These are phyloP conservation scores for Bipolaris victoriae DNA, from an alignment of 2,329 filamentous ascomycete species.

Conservation along the genomic window DNA sequence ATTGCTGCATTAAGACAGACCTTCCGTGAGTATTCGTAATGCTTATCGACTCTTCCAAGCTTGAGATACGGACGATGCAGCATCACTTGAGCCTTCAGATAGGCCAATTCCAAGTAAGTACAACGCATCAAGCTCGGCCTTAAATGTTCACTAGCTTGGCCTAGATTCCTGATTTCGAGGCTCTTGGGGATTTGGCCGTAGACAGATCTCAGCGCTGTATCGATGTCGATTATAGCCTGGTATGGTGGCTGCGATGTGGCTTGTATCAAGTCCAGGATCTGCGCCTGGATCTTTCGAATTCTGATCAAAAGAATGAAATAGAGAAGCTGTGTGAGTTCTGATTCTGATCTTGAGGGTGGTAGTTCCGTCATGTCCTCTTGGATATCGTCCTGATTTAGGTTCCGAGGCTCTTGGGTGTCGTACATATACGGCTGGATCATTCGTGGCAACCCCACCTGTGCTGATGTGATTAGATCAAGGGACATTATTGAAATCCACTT, in stretches of 20 bases:
- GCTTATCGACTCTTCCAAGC: conserved; percentile 43
- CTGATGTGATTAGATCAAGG: conserved; percentile 49
- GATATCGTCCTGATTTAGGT: conserved; percentile 52
- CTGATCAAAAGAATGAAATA: conserved; percentile 37
- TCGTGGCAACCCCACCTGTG: conserved; percentile 49
- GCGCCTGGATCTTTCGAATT: conserved; percentile 32
- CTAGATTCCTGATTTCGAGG: conserved; percentile 20
- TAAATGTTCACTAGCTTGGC: conserved; percentile 19
- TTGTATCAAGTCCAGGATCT: conserved; percentile 39
- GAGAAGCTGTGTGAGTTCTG: conserved; percentile 35
- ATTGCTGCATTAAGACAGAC: conserved; percentile 55
- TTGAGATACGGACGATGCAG: conserved; percentile 48
- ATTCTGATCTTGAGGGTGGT: conserved; percentile 37
- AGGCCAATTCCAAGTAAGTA: conserved; percentile 41
- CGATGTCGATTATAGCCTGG: conserved; percentile 37
- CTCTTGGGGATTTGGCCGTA: conserved; percentile 30
- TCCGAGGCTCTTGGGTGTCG: conserved; percentile 50
- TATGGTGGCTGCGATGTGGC: conserved; percentile 36
- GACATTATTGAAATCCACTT: conserved; percentile 62
- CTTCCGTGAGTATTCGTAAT: conserved; percentile 51
- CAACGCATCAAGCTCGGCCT: conserved; percentile 32
- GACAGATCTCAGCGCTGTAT: conserved; percentile 29
- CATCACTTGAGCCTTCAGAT: conserved; percentile 43
- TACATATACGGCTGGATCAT: conserved; percentile 47
- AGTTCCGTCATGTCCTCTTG: conserved; percentile 44